Conservation (phyloP, 2,329 filamentous ascomycete genomes). For the Botrytis pseudocinerea region DNA sequence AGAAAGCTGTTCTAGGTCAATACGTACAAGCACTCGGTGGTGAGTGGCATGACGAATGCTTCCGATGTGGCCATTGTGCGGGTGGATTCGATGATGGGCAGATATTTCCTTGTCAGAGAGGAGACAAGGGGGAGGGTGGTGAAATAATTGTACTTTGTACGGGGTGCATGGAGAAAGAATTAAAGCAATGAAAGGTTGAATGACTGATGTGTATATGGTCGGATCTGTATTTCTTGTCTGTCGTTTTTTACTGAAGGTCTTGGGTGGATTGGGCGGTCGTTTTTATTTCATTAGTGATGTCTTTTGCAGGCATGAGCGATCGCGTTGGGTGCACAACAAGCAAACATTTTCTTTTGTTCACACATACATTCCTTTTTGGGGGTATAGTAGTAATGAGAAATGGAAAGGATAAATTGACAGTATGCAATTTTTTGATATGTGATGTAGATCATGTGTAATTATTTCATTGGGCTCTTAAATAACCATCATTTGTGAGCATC, state of each 20-base stretch:
- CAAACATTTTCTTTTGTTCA: constrained; percentile 13
- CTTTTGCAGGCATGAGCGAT: constrained; percentile 4
- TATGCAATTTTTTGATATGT: not conserved
- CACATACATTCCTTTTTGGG: constrained; percentile 3
- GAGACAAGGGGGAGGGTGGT: constrained; percentile 50
- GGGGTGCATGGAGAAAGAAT: constrained; percentile 58
- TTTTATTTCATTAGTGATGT: not conserved
- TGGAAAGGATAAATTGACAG: not conserved
- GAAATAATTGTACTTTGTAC: constrained; percentile 59
- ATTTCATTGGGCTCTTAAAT: not conserved
- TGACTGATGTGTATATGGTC: constrained; percentile 5
- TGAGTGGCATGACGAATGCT: constrained; percentile 94
- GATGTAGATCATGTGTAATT: not conserved
- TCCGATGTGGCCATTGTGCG: constrained; percentile 69
- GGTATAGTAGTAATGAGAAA: not conserved
- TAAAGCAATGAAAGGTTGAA: constrained; percentile 47
- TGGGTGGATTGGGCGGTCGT: not conserved
- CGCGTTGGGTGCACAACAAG: not conserved
- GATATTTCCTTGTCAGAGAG: constrained; percentile 53
- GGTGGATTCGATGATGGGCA: constrained; percentile 65
- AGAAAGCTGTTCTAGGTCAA: constrained; percentile 80
- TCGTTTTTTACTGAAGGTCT: not conserved
- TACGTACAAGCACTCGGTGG: constrained; percentile 85
- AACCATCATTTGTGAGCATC: not conserved
- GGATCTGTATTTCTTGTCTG: constrained; percentile 1